phyloP scores from a whole-genome alignment of 2,329 filamentous ascomycete genomes.

The Ramularia endophylla region DNA sequence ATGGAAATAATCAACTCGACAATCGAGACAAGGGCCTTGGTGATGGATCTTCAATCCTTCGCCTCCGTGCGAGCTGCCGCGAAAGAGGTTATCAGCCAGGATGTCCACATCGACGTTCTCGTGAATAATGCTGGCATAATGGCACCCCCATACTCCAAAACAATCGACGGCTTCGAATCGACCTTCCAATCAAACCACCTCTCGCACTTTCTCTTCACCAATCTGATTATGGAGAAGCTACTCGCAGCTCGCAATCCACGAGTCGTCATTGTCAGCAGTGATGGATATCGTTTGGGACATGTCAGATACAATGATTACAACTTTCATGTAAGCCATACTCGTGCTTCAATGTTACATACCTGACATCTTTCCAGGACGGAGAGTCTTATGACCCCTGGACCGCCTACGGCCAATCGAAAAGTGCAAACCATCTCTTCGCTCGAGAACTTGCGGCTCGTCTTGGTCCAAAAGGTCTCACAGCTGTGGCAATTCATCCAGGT shows the following conservation, averaged over 20 bases:
- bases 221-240: too few relatives aligned
- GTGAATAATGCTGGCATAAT: conserved; percentile 35
- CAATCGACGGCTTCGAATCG: conserved; percentile 36
- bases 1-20: conserved; percentile 21
- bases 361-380: too few relatives aligned
- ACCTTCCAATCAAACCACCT: conserved; percentile 33
- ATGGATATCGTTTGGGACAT: too few relatives aligned
- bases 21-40: conserved; percentile 17
- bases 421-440: conserved; percentile 36
- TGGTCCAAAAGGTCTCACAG: too few relatives aligned
- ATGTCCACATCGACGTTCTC: conserved; percentile 35
- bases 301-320: too few relatives aligned
- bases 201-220: conserved; percentile 45
- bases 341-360: too few relatives aligned
- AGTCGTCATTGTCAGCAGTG: too few relatives aligned
- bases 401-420: conserved; percentile 47
- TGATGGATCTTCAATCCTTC: conserved; percentile 29
- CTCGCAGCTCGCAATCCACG: too few relatives aligned
- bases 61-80: conserved; percentile 30
- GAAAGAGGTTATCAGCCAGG: conserved; percentile 26
- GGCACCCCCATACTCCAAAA: conserved; percentile 32
- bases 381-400: conserved; percentile 29
- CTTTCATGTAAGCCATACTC: too few relatives aligned
- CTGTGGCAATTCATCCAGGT: too few relatives aligned
- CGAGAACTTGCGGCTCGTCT: too few relatives aligned